Evolutionary conservation across 331 rosid genomes (phyloP).

Genomic region (Dryas integrifolia): DNA sequence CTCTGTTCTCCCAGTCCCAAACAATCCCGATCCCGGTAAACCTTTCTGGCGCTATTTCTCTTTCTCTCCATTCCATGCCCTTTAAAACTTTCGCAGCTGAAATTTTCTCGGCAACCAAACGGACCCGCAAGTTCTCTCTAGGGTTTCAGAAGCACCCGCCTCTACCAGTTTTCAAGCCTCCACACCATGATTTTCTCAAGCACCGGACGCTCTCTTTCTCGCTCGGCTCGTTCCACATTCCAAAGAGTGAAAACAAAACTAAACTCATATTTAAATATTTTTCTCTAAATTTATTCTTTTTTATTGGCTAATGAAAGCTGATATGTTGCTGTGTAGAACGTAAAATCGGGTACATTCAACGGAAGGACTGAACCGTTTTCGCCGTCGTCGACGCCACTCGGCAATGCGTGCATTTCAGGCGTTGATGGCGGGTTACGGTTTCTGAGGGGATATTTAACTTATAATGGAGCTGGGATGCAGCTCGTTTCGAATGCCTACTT

Average conservation of each 20-base stretch:
- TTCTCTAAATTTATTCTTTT: background rate
- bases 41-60: background rate
- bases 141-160: background rate
- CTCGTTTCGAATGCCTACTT: constrained; percentile 17
- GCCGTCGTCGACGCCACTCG: constrained; percentile 10
- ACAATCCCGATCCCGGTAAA: background rate
- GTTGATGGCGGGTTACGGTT: constrained; percentile 25
- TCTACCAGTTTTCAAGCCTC: constrained; percentile 3
- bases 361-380: constrained; percentile 22
- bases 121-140: background rate
- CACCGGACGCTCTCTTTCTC: constrained; percentile 32
- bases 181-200: constrained; percentile 34
- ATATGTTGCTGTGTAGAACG: constrained; percentile 19
- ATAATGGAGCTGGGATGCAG: constrained; percentile 28
- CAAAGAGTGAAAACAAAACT: background rate
- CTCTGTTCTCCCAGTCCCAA: background rate
- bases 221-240: constrained; percentile 26
- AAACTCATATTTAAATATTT: background rate
- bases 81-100: too few species aligned
- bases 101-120: constrained; percentile 12
- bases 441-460: constrained; percentile 17
- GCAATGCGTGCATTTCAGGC: constrained; percentile 9
- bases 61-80: background rate
- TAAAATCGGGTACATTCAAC: constrained; percentile 1
- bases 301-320: background rate